Percentiles rank a stretch among this genome's conserved stretches.
Conservation (phyloP, 129 eudicot species). For the Cynara cardunculus region DNA sequence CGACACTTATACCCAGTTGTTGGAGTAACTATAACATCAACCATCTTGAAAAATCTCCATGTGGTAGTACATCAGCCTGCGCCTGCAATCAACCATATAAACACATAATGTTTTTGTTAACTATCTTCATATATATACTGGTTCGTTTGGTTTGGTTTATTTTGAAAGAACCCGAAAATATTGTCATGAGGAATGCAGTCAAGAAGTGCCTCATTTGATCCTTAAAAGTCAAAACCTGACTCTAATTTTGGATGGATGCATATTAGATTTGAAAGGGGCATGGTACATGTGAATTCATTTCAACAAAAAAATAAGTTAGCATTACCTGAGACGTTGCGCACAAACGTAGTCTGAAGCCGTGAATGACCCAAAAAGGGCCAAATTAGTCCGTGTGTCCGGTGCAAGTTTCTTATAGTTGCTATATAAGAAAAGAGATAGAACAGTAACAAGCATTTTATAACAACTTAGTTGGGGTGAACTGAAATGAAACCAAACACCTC, state of each 20-base stretch:
- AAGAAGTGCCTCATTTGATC: background rate
- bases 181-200: background rate
- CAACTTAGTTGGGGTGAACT: background rate
- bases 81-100: slow-evolving; percentile 39
- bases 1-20: slow-evolving; percentile 51
- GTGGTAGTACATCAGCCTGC: slow-evolving; percentile 80
- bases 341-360: slow-evolving; percentile 83
- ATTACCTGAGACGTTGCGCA: slow-evolving; percentile 80
- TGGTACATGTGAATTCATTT: background rate
- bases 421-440: slow-evolving; percentile 6
- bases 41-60: slow-evolving; percentile 80
- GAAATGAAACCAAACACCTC: too few relatives aligned
- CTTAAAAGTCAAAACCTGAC: background rate
- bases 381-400: slow-evolving; percentile 65
- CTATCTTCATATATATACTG: background rate
- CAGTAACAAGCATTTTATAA: background rate
- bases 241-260: background rate
- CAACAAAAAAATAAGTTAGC: background rate
- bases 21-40: slow-evolving; percentile 85
- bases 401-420: slow-evolving; percentile 59
- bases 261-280: background rate
- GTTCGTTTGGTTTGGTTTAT: background rate
- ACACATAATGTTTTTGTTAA: background rate
- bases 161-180: background rate
- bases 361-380: slow-evolving; percentile 75